Conservation (phyloP, 2,329 filamentous ascomycete genomes). For the Rhynchosporium agropyri region DNA sequence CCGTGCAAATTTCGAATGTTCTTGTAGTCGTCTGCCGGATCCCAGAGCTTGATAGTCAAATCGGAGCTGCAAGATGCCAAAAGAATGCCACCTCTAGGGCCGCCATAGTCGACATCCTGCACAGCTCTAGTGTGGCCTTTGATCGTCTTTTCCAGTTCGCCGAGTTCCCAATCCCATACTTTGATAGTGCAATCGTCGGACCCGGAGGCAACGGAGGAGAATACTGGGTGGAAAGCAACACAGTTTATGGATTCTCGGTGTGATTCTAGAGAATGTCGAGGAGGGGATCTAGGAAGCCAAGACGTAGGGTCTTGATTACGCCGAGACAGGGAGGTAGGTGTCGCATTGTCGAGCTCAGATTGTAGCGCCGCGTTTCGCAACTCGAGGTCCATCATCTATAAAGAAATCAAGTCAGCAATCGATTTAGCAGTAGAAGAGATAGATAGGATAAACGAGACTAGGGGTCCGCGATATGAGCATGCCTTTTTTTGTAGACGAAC, state of each 20-base stretch:
- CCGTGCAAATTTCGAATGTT: slow-evolving; percentile 89
- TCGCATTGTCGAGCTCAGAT: slow-evolving; percentile 67
- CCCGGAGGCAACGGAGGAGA: slow-evolving; percentile 85
- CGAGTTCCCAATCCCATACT: slow-evolving; percentile 95
- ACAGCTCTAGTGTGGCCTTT: slow-evolving; percentile 92
- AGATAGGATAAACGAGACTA: too few species aligned
- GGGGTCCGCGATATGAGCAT: too few species aligned
- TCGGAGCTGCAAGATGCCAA: slow-evolving; percentile 74
- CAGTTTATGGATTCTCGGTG: slow-evolving; percentile 81
- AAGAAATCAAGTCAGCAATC: too few species aligned
- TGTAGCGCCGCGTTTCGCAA: slow-evolving; percentile 72
- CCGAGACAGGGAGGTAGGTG: too few species aligned
- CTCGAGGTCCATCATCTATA: slow-evolving; percentile 89
- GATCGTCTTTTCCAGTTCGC: slow-evolving; percentile 84
- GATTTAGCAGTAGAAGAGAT: too few species aligned
- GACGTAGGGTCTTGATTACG: slow-evolving; percentile 81
- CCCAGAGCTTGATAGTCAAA: slow-evolving; percentile 92
- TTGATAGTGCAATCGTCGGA: slow-evolving; percentile 94
- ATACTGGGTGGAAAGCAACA: slow-evolving; percentile 89
- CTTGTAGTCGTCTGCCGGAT: slow-evolving; percentile 88
- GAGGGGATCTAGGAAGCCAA: slow-evolving; percentile 83
- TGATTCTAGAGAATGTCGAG: slow-evolving; percentile 76
- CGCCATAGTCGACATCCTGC: slow-evolving; percentile 86
- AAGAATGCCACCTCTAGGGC: slow-evolving; percentile 75
- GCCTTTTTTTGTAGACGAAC: slow-evolving; percentile 93